These are phyloP conservation scores for Saccharomycopsis capsularis DNA, from an alignment of 805 yeast genomes.

Conservation along the genomic window DNA sequence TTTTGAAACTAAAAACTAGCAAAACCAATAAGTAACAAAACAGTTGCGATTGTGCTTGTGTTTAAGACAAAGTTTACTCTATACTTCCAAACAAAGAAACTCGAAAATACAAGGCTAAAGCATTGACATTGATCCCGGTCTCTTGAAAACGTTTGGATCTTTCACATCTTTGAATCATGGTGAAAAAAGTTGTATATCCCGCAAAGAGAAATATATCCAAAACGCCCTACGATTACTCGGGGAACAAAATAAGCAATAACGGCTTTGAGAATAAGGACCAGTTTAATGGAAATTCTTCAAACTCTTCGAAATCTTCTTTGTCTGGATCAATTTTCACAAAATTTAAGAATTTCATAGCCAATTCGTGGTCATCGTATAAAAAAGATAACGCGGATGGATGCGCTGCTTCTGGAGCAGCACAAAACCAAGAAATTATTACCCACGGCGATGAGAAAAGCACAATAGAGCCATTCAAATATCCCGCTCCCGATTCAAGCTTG, in stretches of 20 bases:
- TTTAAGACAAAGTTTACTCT: no score
- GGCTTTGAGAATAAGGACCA: background rate
- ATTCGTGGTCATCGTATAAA: background rate
- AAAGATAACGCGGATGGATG: background rate
- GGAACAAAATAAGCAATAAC: background rate
- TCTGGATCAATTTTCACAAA: background rate
- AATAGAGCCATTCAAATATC: constrained; percentile 16
- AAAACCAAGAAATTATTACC: background rate
- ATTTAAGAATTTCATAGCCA: background rate
- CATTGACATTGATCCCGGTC: no score
- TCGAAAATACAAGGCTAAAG: no score
- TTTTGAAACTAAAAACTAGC: no score
- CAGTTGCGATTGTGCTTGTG: no score
- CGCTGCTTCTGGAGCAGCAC: background rate
- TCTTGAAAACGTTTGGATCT: no score
- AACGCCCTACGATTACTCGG: constrained; percentile 5
- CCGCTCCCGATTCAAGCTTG: constrained; percentile 17
- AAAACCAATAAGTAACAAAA: no score
- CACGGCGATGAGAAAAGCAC: background rate
- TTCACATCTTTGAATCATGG: no score
- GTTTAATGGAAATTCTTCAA: background rate
- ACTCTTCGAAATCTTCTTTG: background rate
- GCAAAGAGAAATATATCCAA: background rate
- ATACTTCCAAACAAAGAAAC: no score
- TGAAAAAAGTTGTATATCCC: constrained; percentile 20